These are phyloP conservation scores for Fomitiporia mediterranea DNA, from an alignment of 1,284 basidiomycete species.

Conservation along the genomic window DNA sequence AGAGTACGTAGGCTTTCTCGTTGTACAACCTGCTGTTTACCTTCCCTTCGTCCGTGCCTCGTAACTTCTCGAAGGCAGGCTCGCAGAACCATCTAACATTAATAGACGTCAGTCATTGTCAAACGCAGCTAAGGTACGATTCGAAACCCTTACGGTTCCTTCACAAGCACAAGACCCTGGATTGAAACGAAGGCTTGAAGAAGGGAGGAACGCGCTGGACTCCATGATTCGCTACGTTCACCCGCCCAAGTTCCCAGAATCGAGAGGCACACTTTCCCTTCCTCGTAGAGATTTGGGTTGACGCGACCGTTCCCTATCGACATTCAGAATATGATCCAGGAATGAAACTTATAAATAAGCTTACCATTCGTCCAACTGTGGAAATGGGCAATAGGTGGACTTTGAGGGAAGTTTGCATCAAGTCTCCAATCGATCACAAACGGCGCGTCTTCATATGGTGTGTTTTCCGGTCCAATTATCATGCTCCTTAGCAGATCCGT, in stretches of 20 bases:
- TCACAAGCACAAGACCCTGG: conserved; percentile 88
- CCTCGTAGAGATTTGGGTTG: conserved; percentile 79
- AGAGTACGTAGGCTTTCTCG: conserved; percentile 91
- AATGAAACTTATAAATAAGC: not conserved
- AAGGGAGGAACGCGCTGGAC: conserved; percentile 72
- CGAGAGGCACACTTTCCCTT: conserved; percentile 92
- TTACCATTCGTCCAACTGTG: conserved; percentile 83
- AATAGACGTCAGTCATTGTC: conserved; percentile 13
- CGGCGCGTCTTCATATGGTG: conserved; percentile 89
- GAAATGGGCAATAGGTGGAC: conserved; percentile 87
- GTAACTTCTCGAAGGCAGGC: conserved; percentile 85
- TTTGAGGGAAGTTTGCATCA: conserved; percentile 82
- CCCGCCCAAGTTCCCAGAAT: conserved; percentile 92
- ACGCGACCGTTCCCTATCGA: conserved; percentile 70
- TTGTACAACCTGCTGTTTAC: conserved; percentile 85
- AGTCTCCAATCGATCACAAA: conserved; percentile 95
- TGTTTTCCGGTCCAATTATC: conserved; percentile 91
- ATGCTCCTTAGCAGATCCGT: conserved; percentile 82
- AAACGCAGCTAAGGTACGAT: conserved; percentile 3
- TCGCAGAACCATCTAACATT: conserved; percentile 79
- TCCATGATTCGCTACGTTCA: conserved; percentile 85
- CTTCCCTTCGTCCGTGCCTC: conserved; percentile 84
- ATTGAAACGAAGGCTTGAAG: conserved; percentile 93
- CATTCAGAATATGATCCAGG: not conserved
- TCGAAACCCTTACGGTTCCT: conserved; percentile 66